Percentiles rank a stretch among this genome's conserved stretches.
phyloP scores from a whole-genome alignment of 352 stramenopile species.

The Phytophthora fragariaefolia region DNA sequence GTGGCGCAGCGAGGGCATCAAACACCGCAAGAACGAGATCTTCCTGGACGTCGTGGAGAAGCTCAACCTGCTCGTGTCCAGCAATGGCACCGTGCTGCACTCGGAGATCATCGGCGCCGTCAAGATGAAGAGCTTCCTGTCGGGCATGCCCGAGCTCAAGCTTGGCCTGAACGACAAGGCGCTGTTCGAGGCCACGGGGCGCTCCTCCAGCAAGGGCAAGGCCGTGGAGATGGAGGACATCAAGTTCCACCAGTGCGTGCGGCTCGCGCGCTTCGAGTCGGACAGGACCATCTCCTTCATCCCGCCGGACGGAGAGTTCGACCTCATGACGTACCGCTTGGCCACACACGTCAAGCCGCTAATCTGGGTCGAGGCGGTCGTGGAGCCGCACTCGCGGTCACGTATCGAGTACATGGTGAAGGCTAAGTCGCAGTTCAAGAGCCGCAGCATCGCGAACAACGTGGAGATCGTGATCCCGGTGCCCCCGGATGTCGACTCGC shows the following conservation, averaged over 20 bases:
- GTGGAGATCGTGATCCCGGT: slow-evolving; percentile 99
- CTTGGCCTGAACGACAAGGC: slow-evolving; percentile 99
- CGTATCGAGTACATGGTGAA: slow-evolving; percentile 99
- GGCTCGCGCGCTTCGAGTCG: slow-evolving; percentile 99
- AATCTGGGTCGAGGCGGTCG: slow-evolving; percentile 98
- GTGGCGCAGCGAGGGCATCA: slow-evolving; percentile 99
- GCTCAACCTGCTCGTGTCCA: slow-evolving; percentile 95
- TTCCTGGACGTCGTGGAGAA: slow-evolving; percentile 99
- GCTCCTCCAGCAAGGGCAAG: slow-evolving; percentile 91
- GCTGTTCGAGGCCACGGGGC: slow-evolving; percentile 98
- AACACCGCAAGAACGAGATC: slow-evolving; percentile 99
- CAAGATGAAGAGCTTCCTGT: slow-evolving; percentile 99
- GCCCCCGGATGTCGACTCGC: slow-evolving; percentile 98
- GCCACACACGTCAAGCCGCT: slow-evolving; percentile 99
- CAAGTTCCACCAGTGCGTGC: slow-evolving; percentile 99
- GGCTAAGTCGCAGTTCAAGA: slow-evolving; percentile 99
- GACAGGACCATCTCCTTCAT: slow-evolving; percentile 99
- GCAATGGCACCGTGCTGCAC: slow-evolving; percentile 98
- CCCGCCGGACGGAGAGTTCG: slow-evolving; percentile 99
- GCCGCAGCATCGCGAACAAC: slow-evolving; percentile 98
- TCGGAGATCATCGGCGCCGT: slow-evolving; percentile 98
- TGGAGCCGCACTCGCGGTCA: slow-evolving; percentile 97
- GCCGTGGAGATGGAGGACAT: slow-evolving; percentile 99
- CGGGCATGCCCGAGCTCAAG: slow-evolving; percentile 99
- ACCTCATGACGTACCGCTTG: slow-evolving; percentile 99